Base-by-base conservation (phyloP, 345 rosid genomes). In the Linum lewisii region DNA sequence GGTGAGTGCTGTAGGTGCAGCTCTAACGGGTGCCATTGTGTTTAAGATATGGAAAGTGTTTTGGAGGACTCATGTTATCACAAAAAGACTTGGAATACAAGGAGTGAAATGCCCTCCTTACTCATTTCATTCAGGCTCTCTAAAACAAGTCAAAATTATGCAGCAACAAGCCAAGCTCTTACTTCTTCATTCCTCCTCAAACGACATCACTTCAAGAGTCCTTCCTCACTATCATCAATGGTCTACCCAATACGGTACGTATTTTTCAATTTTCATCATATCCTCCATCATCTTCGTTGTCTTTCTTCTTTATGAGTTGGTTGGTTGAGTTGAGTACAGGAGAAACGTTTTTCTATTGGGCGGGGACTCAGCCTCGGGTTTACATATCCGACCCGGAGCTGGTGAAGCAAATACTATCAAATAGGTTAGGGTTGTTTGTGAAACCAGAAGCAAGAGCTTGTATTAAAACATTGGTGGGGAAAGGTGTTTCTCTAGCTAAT, bases 371-470 rank as follows among this genome's bases (percentile, higher is more conserved):
- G n/a, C 87, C 82, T 45, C 82, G 89, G 29, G 72, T 91, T 21
- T 70, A 83, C 0, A 85, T 91, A 14, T 72, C 96, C 0, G 96
- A 88, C 49, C 96, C 95, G 9, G 95, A 86, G 63, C 78, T 84
- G 44, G 79, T 84, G 21, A 54, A 93, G 50, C 84, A 84, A 72
- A 78, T 88, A 20, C 74, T 86, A 72, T 72, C 81, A 3, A 82
- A 84, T 50, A 88, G 83, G 65, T 85, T 84, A 2, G 94, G 80
- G 21, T 74, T 79, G 15, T 89, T 79, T 14, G 84, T 73, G 75
- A 85, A 82, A 64, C 79, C 79, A 5, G 84, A 78, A 54, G 69
- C 81, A 6, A 77, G 73, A 59, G 91, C 86, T 6, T 60, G 75
- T 1, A 68, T 82, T 14, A 78, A 74, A 66, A 81, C 77, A 67